A percentile compares a stretch with the other conserved stretches of the same genome.
Evolutionary conservation across 2,329 filamentous ascomycete genomes (phyloP).

Genomic region (Talaromyces funiculosus): DNA sequence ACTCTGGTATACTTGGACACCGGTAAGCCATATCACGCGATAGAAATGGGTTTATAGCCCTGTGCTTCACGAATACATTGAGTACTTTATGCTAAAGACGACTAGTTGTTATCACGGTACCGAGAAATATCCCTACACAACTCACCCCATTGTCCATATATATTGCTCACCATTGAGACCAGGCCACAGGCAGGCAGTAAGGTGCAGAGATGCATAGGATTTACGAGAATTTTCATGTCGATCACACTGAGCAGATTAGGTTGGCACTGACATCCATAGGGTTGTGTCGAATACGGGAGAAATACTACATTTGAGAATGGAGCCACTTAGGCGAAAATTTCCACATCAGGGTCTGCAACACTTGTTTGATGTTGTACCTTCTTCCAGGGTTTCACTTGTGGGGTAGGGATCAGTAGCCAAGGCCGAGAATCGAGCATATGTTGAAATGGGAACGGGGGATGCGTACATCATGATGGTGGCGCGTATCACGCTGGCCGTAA

Average conservation of each 20-base stretch:
- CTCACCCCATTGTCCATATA: background rate
- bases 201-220: background rate
- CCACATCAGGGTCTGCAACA: background rate
- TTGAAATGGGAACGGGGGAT: background rate
- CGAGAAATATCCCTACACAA: background rate
- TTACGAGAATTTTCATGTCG: background rate
- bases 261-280: background rate
- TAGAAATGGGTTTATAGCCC: background rate
- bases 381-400: background rate
- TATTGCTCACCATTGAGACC: background rate
- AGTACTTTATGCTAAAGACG: background rate
- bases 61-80: background rate
- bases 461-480: background rate
- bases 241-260: background rate
- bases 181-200: background rate
- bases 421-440: background rate
- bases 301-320: background rate
- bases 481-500: background rate
- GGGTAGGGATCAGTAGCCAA: background rate
- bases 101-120: background rate
- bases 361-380: background rate
- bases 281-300: background rate
- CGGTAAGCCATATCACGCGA: background rate
- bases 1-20: no score
- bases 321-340: background rate